Evolutionary conservation across 164 flowering plant genomes (phyloP), one percentile per base, ranked within the genome.

Genomic region (Annona squamosa): DNA sequence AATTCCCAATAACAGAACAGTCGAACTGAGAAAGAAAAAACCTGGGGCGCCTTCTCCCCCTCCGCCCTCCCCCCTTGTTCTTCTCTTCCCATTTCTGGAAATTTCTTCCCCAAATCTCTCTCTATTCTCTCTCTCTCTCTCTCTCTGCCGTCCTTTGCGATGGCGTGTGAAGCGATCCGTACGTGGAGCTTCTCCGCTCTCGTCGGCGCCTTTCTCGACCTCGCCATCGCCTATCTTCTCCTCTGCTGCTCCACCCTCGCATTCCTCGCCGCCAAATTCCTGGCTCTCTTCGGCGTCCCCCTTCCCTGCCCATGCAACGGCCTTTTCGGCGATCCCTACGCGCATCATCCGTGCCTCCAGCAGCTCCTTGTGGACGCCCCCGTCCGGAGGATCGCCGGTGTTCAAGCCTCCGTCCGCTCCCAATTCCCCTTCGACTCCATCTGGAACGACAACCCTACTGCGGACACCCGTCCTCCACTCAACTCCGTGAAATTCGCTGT

Each of bases 271-370:
- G 79, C 89, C 1, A 88, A 84, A 69, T 84, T 91, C 80, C 78
- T 93, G 61, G 78, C 82, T 26, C 18, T 91, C 19, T 87, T 95
- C 63, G 97, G 98, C 0, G 68, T 89, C 74, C 62, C 66, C 64
- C 75, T 95, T 70, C 97, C 98, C 0, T 91, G 98, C 71, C 91
- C 97, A 45, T 91, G 97, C 72, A 80, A 90, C 69, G 93, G 91
- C 1, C 70, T 82, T 41, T 91, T 88, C 43, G 82, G 87, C 68
- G 79, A 76, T 67, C 86, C 86, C 16, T 73, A 4, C 26, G 65
- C 37, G 46, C 61, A 62, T 4, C 47, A 59, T 48, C 67, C 44
- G 0, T 92, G 98, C 77, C 71, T 89, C 63, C 88, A 88, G 69
- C 79, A 76, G 42, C 41, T 81, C 1, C 79, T 94, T 1, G 80